Evolutionary conservation across 495 filamentous ascomycete genomes (phyloP).

Genomic region (Xylaria venustula): DNA sequence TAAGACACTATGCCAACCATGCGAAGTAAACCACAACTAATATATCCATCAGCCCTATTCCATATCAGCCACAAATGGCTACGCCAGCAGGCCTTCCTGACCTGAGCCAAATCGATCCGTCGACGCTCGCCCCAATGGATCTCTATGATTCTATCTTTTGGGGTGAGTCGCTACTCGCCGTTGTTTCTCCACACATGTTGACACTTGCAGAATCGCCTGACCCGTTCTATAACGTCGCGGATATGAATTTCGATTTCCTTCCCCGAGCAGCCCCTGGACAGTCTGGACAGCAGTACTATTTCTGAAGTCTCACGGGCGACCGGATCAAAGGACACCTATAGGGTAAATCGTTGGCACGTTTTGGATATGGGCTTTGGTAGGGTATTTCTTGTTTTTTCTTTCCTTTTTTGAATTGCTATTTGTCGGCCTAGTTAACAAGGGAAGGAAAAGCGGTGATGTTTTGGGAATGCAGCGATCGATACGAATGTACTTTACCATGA

Average conservation of each 20-base stretch:
- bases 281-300: slow-evolving; percentile 50
- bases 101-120: slow-evolving; percentile 41
- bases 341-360: not conserved
- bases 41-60: slow-evolving; percentile 20
- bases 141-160: slow-evolving; percentile 60
- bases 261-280: slow-evolving; percentile 50
- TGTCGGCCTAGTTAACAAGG: no score
- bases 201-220: slow-evolving; percentile 43
- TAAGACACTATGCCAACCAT: slow-evolving; percentile 11
- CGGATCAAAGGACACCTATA: not conserved
- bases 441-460: not conserved
- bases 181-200: not conserved
- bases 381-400: not conserved
- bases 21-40: not conserved
- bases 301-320: no score
- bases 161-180: slow-evolving; percentile 38
- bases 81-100: slow-evolving; percentile 30
- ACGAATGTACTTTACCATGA: no score
- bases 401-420: no score
- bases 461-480: not conserved
- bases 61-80: slow-evolving; percentile 34
- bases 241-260: slow-evolving; percentile 54
- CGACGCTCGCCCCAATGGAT: slow-evolving; percentile 54
- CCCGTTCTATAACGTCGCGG: slow-evolving; percentile 47
- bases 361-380: not conserved